Conservation (phyloP, 2,329 filamentous ascomycete species). For the Dactylellina cionopaga region DNA sequence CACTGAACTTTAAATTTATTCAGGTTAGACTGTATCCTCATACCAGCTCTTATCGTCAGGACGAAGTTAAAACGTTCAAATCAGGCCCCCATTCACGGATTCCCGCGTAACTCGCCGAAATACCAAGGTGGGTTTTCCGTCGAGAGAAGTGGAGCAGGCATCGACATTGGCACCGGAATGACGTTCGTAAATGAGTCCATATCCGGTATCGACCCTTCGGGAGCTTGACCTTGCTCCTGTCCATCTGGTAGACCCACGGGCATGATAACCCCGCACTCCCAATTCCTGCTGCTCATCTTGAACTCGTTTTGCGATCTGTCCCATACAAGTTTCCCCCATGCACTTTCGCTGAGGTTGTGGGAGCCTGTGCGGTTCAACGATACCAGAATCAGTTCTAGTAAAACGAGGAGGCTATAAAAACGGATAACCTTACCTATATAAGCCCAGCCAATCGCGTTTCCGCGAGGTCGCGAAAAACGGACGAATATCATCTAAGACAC, state of each 20-base stretch:
- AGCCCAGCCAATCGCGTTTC: slow-evolving; percentile 33
- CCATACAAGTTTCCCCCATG: slow-evolving; percentile 83
- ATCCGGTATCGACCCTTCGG: slow-evolving; percentile 38
- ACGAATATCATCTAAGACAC: slow-evolving; percentile 52
- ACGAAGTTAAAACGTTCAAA: slow-evolving; percentile 22
- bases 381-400: slow-evolving; percentile 72
- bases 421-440: slow-evolving; percentile 45
- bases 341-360: slow-evolving; percentile 90
- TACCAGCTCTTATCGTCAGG: slow-evolving; percentile 37
- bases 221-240: slow-evolving; percentile 14
- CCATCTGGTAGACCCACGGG: slow-evolving; percentile 63
- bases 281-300: slow-evolving; percentile 87
- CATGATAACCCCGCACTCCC: slow-evolving; percentile 91
- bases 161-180: slow-evolving; percentile 46
- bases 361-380: slow-evolving; percentile 80
- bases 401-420: too few species aligned
- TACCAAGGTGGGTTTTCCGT: slow-evolving; percentile 50
- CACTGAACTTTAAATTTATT: slow-evolving; percentile 53
- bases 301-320: slow-evolving; percentile 73
- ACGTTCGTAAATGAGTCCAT: slow-evolving; percentile 31
- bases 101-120: slow-evolving; percentile 52
- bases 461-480: slow-evolving; percentile 35
- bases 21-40: slow-evolving; percentile 45
- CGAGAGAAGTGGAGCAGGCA: slow-evolving; percentile 38
- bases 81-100: slow-evolving; percentile 26